Evolutionary conservation across 2,329 filamentous ascomycete species (phyloP), one percentile per base, ranked within the genome.

Genomic region (Zymoseptoria ardabiliae): DNA sequence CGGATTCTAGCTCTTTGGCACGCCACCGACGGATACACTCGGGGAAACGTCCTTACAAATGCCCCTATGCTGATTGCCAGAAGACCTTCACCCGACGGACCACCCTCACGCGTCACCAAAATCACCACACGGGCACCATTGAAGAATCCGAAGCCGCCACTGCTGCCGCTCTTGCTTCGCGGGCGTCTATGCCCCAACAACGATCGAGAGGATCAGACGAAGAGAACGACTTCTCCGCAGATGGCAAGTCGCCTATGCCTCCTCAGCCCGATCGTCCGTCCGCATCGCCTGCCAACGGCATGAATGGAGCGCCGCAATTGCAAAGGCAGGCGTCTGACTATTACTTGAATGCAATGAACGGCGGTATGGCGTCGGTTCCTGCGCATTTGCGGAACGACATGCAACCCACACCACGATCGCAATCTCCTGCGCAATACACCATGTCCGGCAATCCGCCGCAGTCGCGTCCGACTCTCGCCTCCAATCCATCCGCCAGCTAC

Each of bases 41-140:
- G 3, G 94, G 94, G 60, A 96, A 94, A 76, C 84, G 94, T 54
- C 94, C 94, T 1, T 99, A 97, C 80, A 96, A 96, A 75, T 99
- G 94, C 76, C 92, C 92, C 0, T 97, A 94, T 69, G 92, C 91
- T 61, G 92, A 97, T 74, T 99, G 94, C 75, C 92, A 97, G 72
- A 97, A 97, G 82, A 97, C 93, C 0, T 99, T 99, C 71, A 99
- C 94, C 9, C 87, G 94, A 59, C 88, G 93, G 65, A 97, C 94
- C 0, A 97, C 94, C 2, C 80, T 99, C 62, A 99, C 93, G 2
- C 86, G 94, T 55, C 94, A 99, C 73, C 91, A 97, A 76, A 96
- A 96, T 68, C 90, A 96, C 69, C 94, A 97, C 74, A 95, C 89
- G 20, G 94, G 93, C 50, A 97, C 92, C 0, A 89, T 97, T 17